These are phyloP conservation scores for sorghum (Sorghum bicolor) DNA, from an alignment of 176 grass and related monocot genomes.

Conservation along the genomic window DNA sequence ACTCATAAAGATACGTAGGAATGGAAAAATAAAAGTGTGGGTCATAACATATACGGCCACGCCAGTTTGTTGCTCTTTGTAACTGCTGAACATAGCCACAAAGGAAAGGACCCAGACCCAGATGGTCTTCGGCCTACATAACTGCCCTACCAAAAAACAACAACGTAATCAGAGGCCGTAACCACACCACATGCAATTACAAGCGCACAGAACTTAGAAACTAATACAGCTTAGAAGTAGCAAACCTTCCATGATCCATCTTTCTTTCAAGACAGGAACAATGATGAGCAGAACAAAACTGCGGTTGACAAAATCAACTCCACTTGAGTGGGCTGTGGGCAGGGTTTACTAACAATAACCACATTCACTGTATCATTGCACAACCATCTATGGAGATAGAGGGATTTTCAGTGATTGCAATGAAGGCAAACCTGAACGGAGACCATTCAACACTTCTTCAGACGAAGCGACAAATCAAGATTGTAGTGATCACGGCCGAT, in stretches of 20 bases:
- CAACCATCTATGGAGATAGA: conserved; percentile 31
- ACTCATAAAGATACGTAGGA: too few species aligned
- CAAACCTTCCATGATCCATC: background rate
- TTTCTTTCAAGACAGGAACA: background rate
- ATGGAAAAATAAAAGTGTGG: too few species aligned
- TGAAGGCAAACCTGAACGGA: conserved; percentile 43
- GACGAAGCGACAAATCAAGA: conserved; percentile 35
- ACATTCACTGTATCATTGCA: conserved; percentile 47
- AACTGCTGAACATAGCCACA: too few species aligned
- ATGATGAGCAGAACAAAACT: conserved; percentile 23
- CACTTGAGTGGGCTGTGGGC: background rate
- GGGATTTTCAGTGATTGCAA: conserved; percentile 21
- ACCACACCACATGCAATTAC: background rate
- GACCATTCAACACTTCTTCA: conserved; percentile 42
- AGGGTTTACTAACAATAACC: conserved; percentile 20
- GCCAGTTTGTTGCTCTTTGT: too few species aligned
- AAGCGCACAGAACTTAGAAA: background rate
- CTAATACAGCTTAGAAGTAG: background rate
- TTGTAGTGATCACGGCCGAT: conserved; percentile 38
- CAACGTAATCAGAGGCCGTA: too few species aligned
- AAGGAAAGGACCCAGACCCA: too few species aligned
- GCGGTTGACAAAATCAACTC: conserved; percentile 22
- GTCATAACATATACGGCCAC: too few species aligned
- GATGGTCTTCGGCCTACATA: too few species aligned
- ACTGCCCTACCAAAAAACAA: too few species aligned